Conservation (phyloP, 23 red algal species). For the Pyropia yezoensis region DNA sequence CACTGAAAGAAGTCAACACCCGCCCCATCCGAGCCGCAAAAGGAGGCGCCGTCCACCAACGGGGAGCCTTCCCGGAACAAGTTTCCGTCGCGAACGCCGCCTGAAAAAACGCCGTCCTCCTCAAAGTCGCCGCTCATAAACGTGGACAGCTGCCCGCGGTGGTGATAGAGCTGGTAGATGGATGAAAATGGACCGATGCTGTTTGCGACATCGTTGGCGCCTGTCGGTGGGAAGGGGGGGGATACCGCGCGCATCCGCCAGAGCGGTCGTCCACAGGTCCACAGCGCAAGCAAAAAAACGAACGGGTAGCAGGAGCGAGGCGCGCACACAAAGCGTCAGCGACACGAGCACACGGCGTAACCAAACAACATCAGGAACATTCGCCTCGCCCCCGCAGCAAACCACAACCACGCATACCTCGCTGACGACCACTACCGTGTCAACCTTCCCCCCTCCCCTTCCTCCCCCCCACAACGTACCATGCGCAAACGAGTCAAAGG, state of each 20-base stretch:
- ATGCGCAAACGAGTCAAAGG: slow-evolving; percentile 80
- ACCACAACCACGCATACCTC: too few species aligned
- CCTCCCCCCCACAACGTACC: neutral
- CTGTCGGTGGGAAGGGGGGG: too few species aligned
- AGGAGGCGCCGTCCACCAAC: slow-evolving; percentile 13
- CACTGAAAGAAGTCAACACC: slow-evolving; percentile 20
- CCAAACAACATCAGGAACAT: too few species aligned
- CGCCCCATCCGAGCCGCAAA: slow-evolving; percentile 23
- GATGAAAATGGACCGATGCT: slow-evolving; percentile 68
- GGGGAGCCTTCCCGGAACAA: slow-evolving; percentile 1
- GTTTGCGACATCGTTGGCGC: slow-evolving; percentile 92
- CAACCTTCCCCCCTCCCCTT: too few species aligned
- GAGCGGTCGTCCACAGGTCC: too few species aligned
- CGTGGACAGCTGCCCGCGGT: slow-evolving; percentile 11
- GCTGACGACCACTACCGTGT: too few species aligned
- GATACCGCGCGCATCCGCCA: too few species aligned
- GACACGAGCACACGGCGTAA: too few species aligned
- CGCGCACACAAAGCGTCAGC: too few species aligned
- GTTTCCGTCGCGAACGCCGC: slow-evolving; percentile 6
- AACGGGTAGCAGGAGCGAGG: too few species aligned
- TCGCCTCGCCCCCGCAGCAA: too few species aligned
- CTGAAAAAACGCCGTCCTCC: slow-evolving; percentile 7
- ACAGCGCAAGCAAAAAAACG: too few species aligned
- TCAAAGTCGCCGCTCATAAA: slow-evolving; percentile 22
- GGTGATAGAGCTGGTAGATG: slow-evolving; percentile 52